phyloP scores from a whole-genome alignment of 192 early-diverging fungal genomes.

The Backusella tarrabulga region DNA sequence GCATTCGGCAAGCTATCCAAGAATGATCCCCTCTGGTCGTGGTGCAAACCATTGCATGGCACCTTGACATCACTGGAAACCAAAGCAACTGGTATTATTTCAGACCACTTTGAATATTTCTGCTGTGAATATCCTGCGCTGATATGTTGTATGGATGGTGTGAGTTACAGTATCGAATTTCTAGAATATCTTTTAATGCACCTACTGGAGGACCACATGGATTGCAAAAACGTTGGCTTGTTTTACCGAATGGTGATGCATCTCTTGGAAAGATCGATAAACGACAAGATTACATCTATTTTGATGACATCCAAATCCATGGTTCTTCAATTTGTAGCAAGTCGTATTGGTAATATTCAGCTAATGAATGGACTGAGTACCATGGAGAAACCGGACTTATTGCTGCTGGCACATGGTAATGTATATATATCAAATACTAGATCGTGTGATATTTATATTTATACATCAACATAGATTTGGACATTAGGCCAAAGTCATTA shows the following conservation, averaged over 20 bases:
- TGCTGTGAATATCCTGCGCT: constrained; percentile 32
- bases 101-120: constrained; percentile 26
- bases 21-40: constrained; percentile 12
- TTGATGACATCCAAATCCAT: constrained; percentile 6
- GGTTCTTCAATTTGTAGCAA: neutral
- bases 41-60: constrained; percentile 16
- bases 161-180: constrained; percentile 28
- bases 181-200: constrained; percentile 26
- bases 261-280: neutral
- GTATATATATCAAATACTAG: neutral
- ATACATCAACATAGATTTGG: neutral
- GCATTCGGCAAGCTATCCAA: constrained; percentile 6
- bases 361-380: neutral
- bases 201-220: constrained; percentile 29
- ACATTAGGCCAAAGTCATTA: constrained; percentile 2
- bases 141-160: constrained; percentile 32
- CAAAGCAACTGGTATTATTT: constrained; percentile 19
- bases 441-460: neutral
- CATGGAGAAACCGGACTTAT: neutral
- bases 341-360: neutral
- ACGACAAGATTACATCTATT: neutral
- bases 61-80: constrained; percentile 10
- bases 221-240: constrained; percentile 14
- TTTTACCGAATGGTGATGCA: constrained; percentile 15
- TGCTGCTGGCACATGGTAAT: constrained; percentile 7